Base-by-base conservation (phyloP, 441 rosid species). In the Arabidopsis hybrid region DNA sequence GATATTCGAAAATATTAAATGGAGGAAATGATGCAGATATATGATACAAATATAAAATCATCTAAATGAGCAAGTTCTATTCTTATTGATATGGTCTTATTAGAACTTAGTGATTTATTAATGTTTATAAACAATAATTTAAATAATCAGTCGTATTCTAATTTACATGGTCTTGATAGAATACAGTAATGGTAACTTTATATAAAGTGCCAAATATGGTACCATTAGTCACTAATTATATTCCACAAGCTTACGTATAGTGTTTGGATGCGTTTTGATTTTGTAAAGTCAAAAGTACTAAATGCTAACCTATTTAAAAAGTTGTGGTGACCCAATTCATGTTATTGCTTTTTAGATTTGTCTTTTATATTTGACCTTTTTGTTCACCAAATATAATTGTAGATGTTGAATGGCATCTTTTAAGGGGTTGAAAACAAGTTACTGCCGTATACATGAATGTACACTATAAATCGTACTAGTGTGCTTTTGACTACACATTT, bases 241-340 rank as follows among this genome's bases (percentile, higher is more conserved):
- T 21, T 21, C 2, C 49, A 55, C 71, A 43, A 21, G 77, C 58
- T 64, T 56, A 50, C 58, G 35, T 56, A 16, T 35, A 64, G 71
- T 56, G 50, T 38, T 49, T 58, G 66, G 66, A 74, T 73, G 45
- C 72, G 60, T 74, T 66, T 73, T 74, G 60, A 58, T 66, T 50
- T 57, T 66, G 38, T 4, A 50, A 49, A 59, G 67, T 74, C 67
- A 66, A 66, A 66, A 59, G 60, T 65, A 65, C 32, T 50, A 65
- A 58, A 65, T 65, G 66, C 47, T 45, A 32, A 58, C 46, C 46
- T 63, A 8, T 12, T 32, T 8, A 5, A 31, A 31, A 52, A 16
- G 61, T 52, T 71, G 69, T 8, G 53, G 21, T 53, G 38, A 52
- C 69, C 56, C 69, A 45, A 0, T 42, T 34, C 17, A 43, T 56